A percentile compares a stretch with the other conserved stretches of the same genome.
phyloP scores from a whole-genome alignment of 1,139 yeast species.

The Taphrina deformans region DNA sequence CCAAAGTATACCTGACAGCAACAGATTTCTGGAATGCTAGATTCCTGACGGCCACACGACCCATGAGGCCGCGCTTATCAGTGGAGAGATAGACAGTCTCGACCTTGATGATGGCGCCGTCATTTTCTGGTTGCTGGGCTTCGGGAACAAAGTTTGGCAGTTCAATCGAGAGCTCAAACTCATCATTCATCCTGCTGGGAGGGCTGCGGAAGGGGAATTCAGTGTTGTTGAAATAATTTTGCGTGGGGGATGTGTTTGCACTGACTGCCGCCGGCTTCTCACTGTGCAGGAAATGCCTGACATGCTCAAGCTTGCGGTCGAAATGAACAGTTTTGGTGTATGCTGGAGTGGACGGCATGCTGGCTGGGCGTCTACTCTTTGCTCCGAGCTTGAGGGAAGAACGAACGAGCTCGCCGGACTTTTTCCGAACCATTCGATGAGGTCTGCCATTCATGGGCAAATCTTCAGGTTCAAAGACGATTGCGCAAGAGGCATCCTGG shows the following conservation, averaged over 20 bases:
- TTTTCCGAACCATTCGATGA: conserved; percentile 58
- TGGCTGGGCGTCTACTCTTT: conserved; percentile 47
- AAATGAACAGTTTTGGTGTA: conserved; percentile 71
- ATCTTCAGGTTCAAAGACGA: conserved; percentile 22
- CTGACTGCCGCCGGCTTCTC: conserved; percentile 77
- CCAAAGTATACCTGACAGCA: conserved; percentile 64
- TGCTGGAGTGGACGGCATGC: conserved; percentile 74
- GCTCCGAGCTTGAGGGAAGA: conserved; percentile 62
- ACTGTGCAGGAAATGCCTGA: conserved; percentile 66
- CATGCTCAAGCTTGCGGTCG: conserved; percentile 63
- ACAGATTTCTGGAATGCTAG: conserved; percentile 64
- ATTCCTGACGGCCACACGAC: conserved; percentile 73
- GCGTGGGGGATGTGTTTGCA: conserved; percentile 60
- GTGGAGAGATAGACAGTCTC: conserved; percentile 64
- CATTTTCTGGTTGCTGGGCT: conserved; percentile 43
- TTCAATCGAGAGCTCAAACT: conserved; percentile 55
- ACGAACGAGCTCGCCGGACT: conserved; percentile 78
- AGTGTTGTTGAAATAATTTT: conserved; percentile 40
- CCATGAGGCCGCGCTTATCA: conserved; percentile 60
- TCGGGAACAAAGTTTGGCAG: conserved; percentile 52
- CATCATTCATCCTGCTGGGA: conserved; percentile 43
- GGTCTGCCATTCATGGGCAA: conserved; percentile 11
- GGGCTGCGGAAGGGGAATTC: conserved; percentile 23
- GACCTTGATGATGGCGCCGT: conserved; percentile 52
- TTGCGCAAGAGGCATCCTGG: conserved; percentile 4